Percentiles rank a stretch among this genome's conserved stretches.
Conservation (phyloP, 805 yeast genomes). For the Saccharomyces jurei region DNA sequence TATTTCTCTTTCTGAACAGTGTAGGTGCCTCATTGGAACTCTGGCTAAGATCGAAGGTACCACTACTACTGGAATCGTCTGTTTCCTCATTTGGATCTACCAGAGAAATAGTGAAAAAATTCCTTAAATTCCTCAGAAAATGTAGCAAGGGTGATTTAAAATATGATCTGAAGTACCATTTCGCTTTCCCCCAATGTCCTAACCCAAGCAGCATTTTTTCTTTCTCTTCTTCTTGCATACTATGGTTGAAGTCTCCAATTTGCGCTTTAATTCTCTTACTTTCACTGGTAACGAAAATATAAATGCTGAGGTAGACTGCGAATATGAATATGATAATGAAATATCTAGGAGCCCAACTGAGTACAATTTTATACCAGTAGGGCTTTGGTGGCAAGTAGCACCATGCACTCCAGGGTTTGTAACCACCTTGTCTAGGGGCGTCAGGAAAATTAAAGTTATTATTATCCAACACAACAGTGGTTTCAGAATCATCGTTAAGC, state of each 20-base stretch:
- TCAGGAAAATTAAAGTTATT: conserved; percentile 15
- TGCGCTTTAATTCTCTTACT: conserved; percentile 42
- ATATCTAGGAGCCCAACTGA: conserved; percentile 80
- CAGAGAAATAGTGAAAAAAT: conserved; percentile 18
- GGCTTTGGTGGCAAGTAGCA: conserved; percentile 71
- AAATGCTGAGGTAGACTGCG: conserved; percentile 59
- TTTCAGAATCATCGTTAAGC: conserved; percentile 11
- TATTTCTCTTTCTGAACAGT: background rate
- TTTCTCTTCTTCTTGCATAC: conserved; percentile 2
- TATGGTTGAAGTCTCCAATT: conserved; percentile 22
- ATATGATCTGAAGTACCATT: background rate
- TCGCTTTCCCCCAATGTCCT: conserved; percentile 1
- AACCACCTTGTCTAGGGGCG: conserved; percentile 38
- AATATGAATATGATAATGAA: conserved; percentile 55
- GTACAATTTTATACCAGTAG: conserved; percentile 59
- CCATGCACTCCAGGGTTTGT: conserved; percentile 60
- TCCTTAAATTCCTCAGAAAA: conserved; percentile 9
- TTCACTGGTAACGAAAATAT: conserved; percentile 61
- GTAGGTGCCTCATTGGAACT: background rate
- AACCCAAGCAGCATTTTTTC: background rate
- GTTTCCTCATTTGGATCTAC: conserved; percentile 13
- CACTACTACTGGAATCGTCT: conserved; percentile 3
- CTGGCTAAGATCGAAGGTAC: background rate
- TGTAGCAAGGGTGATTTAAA: conserved; percentile 5
- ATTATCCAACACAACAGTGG: conserved; percentile 21